Conservation (phyloP, 352 stramenopile genomes). For the Pythium diclinum region DNA sequence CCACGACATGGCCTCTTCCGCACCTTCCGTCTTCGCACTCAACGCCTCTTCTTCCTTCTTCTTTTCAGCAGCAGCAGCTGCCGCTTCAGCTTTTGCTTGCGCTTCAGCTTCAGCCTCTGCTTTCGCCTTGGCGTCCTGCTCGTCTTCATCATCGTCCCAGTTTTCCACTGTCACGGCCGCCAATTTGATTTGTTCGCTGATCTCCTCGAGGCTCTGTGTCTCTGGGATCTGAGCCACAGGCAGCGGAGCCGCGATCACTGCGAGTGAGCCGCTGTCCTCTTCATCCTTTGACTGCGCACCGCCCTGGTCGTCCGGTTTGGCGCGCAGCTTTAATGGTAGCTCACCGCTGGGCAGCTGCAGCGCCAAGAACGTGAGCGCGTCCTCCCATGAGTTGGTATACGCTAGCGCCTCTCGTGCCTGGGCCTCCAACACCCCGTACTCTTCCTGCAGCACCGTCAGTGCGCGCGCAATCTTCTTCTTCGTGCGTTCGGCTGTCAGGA, state of each 20-base stretch:
- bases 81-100: background rate
- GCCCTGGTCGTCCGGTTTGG: constrained; percentile 21
- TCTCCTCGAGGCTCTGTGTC: constrained; percentile 4
- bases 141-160: constrained; percentile 29
- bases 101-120: background rate
- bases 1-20: constrained; percentile 54
- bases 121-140: constrained; percentile 1
- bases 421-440: constrained; percentile 39
- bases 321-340: constrained; percentile 43
- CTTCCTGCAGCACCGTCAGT: constrained; percentile 40
- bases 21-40: constrained; percentile 11
- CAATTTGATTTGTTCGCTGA: background rate
- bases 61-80: background rate
- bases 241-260: constrained; percentile 23
- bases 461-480: constrained; percentile 57
- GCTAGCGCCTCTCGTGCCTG: constrained; percentile 40
- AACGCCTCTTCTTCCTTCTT: background rate
- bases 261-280: constrained; percentile 31
- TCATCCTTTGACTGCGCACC: constrained; percentile 5
- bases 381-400: constrained; percentile 65
- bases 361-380: constrained; percentile 61
- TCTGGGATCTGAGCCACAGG: background rate
- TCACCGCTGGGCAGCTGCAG: constrained; percentile 56
- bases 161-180: constrained; percentile 13
- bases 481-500: constrained; percentile 41